A percentile compares a stretch with the other conserved stretches of the same genome.
phyloP scores from a whole-genome alignment of 805 yeast genomes.

The Candida yuanshanica region DNA sequence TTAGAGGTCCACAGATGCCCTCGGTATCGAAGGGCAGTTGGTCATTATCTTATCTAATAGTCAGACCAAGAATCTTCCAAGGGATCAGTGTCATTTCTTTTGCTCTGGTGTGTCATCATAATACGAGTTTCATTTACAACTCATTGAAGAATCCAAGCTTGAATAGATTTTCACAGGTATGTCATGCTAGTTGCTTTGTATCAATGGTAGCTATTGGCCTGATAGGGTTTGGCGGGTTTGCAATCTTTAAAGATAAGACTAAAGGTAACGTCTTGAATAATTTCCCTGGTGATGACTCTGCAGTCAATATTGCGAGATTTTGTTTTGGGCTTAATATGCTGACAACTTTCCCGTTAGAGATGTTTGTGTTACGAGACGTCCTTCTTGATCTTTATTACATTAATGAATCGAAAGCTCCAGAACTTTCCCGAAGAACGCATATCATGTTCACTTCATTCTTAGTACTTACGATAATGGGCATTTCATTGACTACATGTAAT shows the following conservation, averaged over 20 bases:
- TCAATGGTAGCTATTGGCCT: conserved; percentile 74
- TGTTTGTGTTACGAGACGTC: conserved; percentile 87
- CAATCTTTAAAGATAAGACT: conserved; percentile 69
- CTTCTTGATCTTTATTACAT: conserved; percentile 53
- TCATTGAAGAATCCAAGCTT: conserved; percentile 74
- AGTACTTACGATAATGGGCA: conserved; percentile 64
- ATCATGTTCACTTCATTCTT: conserved; percentile 57
- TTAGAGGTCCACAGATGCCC: conserved; percentile 64
- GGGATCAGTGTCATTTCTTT: conserved; percentile 93
- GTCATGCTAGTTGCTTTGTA: conserved; percentile 78
- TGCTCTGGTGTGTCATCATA: conserved; percentile 94
- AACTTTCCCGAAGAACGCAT: conserved; percentile 46
- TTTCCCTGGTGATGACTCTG: conserved; percentile 66
- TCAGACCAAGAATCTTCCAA: conserved; percentile 69
- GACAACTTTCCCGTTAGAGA: conserved; percentile 86
- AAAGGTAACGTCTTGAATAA: conserved; percentile 87
- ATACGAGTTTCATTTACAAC: conserved; percentile 83
- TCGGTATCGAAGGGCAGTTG: conserved; percentile 43
- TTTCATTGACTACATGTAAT: conserved; percentile 77
- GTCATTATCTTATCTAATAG: conserved; percentile 38
- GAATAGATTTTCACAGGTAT: conserved; percentile 65
- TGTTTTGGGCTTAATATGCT: conserved; percentile 91
- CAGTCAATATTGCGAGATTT: conserved; percentile 81
- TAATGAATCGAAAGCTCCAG: conserved; percentile 32
- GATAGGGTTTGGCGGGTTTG: conserved; percentile 75